These are phyloP conservation scores for Thalassiosira sp. DNA, from an alignment of 352 stramenopile genomes.

Conservation along the genomic window DNA sequence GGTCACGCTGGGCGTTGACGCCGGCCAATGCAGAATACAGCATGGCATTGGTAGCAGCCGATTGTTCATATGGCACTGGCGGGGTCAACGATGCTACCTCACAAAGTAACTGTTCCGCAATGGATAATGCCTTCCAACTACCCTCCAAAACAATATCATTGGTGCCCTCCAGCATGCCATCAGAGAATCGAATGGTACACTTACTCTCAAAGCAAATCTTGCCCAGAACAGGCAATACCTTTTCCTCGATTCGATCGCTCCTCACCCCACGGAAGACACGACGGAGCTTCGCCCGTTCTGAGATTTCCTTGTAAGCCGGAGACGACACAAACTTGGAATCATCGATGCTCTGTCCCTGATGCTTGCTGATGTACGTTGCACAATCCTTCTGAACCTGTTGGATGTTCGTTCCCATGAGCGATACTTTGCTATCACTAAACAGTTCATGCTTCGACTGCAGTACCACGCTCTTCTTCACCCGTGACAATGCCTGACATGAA, in stretches of 20 bases:
- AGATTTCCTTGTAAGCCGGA: slow-evolving; percentile 55
- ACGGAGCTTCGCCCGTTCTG: slow-evolving; percentile 44
- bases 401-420: slow-evolving; percentile 46
- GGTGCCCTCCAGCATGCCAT: slow-evolving; percentile 32
- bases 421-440: slow-evolving; percentile 50
- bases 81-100: slow-evolving; percentile 21
- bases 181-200: slow-evolving; percentile 70
- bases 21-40: slow-evolving; percentile 17
- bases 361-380: slow-evolving; percentile 44
- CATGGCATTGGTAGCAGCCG: slow-evolving; percentile 17
- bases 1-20: slow-evolving; percentile 19
- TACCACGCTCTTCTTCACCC: slow-evolving; percentile 43
- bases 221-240: slow-evolving; percentile 64
- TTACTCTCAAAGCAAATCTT: slow-evolving; percentile 77
- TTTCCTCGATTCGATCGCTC: slow-evolving; percentile 51
- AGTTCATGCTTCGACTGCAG: slow-evolving; percentile 51
- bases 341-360: slow-evolving; percentile 33
- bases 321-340: slow-evolving; percentile 55
- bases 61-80: slow-evolving; percentile 34
- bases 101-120: slow-evolving; percentile 65
- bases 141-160: slow-evolving; percentile 76
- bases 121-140: slow-evolving; percentile 73
- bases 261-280: slow-evolving; percentile 53
- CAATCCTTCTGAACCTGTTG: slow-evolving; percentile 63
- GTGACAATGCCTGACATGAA: slow-evolving; percentile 51